Percentiles rank a stretch among this genome's conserved stretches.
Conservation (phyloP, 805 yeast genomes). For the Zygosaccharomyces siamensis region DNA sequence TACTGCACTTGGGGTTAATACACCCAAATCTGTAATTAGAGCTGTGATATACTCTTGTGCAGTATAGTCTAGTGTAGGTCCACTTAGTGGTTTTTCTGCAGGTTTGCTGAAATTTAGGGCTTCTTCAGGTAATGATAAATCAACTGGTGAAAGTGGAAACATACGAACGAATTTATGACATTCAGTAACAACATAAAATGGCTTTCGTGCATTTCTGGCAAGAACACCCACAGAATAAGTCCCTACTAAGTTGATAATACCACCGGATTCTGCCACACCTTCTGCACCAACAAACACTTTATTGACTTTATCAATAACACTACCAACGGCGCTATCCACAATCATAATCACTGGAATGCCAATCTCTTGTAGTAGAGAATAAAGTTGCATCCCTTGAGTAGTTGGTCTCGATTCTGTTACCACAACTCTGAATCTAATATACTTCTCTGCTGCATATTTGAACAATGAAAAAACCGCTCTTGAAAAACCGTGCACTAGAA, state of each 20-base stretch:
- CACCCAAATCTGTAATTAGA: slow-evolving; percentile 92
- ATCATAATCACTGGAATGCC: slow-evolving; percentile 86
- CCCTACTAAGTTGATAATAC: slow-evolving; percentile 92
- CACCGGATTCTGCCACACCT: slow-evolving; percentile 98
- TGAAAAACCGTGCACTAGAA: slow-evolving; percentile 85
- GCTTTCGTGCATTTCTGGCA: slow-evolving; percentile 86
- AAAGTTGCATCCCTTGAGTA: slow-evolving; percentile 68
- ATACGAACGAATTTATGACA: slow-evolving; percentile 93
- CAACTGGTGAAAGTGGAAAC: slow-evolving; percentile 91
- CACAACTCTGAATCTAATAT: slow-evolving; percentile 79
- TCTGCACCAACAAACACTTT: slow-evolving; percentile 97
- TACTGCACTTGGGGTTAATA: slow-evolving; percentile 94
- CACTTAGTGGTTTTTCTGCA: slow-evolving; percentile 28
- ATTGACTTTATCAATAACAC: slow-evolving; percentile 83
- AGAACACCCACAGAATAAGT: slow-evolving; percentile 91
- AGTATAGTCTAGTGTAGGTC: slow-evolving; percentile 81
- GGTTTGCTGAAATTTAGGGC: slow-evolving; percentile 42
- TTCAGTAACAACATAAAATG: slow-evolving; percentile 90
- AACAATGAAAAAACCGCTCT: slow-evolving; percentile 82
- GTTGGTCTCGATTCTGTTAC: slow-evolving; percentile 93
- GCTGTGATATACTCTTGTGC: slow-evolving; percentile 96
- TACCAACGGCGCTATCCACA: slow-evolving; percentile 92
- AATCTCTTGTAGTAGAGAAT: slow-evolving; percentile 54
- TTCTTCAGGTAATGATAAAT: slow-evolving; percentile 60
- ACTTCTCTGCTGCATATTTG: slow-evolving; percentile 67